Evolutionary conservation across 257 asterid species (phyloP), one percentile per base, ranked within the genome.

Genomic region (Echium plantagineum): DNA sequence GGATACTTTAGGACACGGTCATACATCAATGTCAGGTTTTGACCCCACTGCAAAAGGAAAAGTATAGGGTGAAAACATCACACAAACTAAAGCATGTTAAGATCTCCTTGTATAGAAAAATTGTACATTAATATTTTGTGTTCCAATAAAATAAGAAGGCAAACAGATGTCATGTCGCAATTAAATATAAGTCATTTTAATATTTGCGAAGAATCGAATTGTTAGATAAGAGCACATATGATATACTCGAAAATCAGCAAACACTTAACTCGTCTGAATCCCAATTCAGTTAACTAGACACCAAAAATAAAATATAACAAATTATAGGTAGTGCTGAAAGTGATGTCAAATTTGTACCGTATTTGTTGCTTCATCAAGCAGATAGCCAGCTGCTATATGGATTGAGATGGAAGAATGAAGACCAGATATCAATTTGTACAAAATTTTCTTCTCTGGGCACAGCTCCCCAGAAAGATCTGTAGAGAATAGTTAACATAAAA

Each of bases 331-430:
- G 15, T 13, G 17, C 49, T 13, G 49, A 42, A 42, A 42, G 15
- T 42, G 49, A 42, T 42, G 49, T 28, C 9, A 53, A 55, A 56
- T 54, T 22, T 42, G 31, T 82, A 85, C 87, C 66, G n/a, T 75
- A 78, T 80, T 67, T 58, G 78, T 72, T 74, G 66, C 74, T 74
- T 80, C 90, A 61, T 85, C 90, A 51, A 85, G 78, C 52, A 79
- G 78, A 76, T 83, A 85, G 10, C 81, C 85, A 56, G 78, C 78
- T 21, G 86, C 88, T 10, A 83, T 83, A 65, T 80, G 94, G 72
- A 83, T 66, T 47, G 90, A 80, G 61, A 85, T 85, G 62, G 94
- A 85, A 28, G 91, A 83, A 72, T 85, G 94, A 48, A 85, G 85
- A 57, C 94, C 91, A 66, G 94, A 85, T 63, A 83, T 77, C 74